A percentile compares a stretch with the other conserved stretches of the same genome.
Evolutionary conservation across 352 stramenopile species (phyloP).

Genomic region (Phytophthora boehmeriae): DNA sequence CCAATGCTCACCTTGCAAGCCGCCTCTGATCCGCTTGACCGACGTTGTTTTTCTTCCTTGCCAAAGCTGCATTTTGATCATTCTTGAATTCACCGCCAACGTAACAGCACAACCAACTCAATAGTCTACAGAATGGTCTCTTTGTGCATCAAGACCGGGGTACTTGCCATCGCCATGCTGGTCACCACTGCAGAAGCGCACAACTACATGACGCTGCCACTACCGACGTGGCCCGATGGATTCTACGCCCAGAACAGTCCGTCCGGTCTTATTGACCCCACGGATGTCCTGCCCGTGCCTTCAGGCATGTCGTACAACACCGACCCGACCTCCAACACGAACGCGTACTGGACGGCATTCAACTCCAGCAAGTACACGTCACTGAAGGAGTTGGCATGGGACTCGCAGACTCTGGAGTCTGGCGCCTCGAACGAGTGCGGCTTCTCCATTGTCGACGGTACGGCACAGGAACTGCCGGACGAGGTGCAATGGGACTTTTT

Average conservation of each 20-base stretch:
- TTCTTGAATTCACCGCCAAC: conserved; percentile 31
- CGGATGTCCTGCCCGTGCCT: conserved; percentile 36
- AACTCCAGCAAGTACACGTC: conserved; percentile 43
- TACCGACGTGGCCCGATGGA: conserved; percentile 39
- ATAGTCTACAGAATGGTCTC: conserved; percentile 33
- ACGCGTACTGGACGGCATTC: conserved; percentile 44
- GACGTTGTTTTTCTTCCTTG: not conserved
- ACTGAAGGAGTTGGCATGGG: conserved; percentile 35
- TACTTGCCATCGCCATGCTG: conserved; percentile 25
- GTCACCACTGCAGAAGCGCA: conserved; percentile 36
- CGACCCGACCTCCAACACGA: conserved; percentile 32
- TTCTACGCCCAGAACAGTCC: conserved; percentile 50
- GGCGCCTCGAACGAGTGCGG: conserved; percentile 40
- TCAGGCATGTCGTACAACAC: conserved; percentile 51
- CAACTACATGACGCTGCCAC: conserved; percentile 50
- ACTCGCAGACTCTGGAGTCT: conserved; percentile 23
- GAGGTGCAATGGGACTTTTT: conserved; percentile 48
- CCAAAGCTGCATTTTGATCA: conserved; percentile 14
- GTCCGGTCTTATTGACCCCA: conserved; percentile 49
- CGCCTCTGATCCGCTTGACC: conserved; percentile 16
- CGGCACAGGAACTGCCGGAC: conserved; percentile 28
- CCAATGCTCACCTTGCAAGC: not conserved
- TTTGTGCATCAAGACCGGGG: conserved; percentile 25
- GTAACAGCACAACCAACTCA: conserved; percentile 6
- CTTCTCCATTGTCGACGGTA: conserved; percentile 31